phyloP scores from a whole-genome alignment of 345 rosid species.

The Lepidium aucheri region DNA sequence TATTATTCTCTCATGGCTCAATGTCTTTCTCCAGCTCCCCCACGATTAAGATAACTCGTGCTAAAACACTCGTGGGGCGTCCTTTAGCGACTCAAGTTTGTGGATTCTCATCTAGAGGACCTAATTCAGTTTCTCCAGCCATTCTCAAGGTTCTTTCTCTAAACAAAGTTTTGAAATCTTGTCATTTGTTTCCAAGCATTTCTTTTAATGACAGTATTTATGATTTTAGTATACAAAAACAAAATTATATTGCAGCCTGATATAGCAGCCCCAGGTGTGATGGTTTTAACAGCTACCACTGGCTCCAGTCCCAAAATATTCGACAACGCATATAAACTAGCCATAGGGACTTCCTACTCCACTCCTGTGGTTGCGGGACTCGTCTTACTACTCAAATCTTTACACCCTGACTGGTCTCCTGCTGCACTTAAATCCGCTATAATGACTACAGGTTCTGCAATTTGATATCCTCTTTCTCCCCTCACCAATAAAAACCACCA shows the following conservation, averaged over 20 bases:
- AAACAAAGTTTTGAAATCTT: background rate
- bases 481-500: background rate
- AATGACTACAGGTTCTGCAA: conserved; percentile 24
- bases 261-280: conserved; percentile 16
- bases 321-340: background rate
- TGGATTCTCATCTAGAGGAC: conserved; percentile 18
- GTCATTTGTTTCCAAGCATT: background rate
- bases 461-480: background rate
- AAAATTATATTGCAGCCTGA: conserved; percentile 18
- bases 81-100: background rate
- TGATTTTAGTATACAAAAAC: background rate
- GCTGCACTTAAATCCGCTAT: conserved; percentile 23
- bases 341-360: conserved; percentile 1
- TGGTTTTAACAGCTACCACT: background rate
- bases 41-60: background rate
- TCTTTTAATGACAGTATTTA: background rate
- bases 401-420: conserved; percentile 32
- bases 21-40: conserved; percentile 7
- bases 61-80: conserved; percentile 2
- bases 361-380: conserved; percentile 8
- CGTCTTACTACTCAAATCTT: conserved; percentile 9
- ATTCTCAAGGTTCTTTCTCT: conserved; percentile 18
- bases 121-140: background rate
- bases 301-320: accelerated
- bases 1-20: background rate